These are phyloP conservation scores for Monascus purpureus DNA, from an alignment of 495 filamentous ascomycete genomes.

Conservation along the genomic window DNA sequence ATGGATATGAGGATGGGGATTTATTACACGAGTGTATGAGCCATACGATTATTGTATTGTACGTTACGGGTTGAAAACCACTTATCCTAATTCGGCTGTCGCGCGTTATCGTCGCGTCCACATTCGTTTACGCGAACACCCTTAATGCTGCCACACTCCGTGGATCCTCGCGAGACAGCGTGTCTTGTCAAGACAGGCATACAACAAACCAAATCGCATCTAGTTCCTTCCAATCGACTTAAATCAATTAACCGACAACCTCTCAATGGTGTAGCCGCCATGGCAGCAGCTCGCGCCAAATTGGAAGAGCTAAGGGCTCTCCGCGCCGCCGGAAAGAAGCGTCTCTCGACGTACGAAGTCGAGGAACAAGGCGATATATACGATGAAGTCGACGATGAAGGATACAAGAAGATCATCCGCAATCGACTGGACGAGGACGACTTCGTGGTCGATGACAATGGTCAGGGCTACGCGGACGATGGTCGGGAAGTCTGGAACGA, in stretches of 20 bases:
- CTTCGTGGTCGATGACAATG: constrained; percentile 93
- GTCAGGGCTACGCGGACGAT: constrained; percentile 89
- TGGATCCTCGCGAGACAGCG: too few relatives aligned
- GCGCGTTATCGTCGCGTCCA: neutral
- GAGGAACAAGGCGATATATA: constrained; percentile 75
- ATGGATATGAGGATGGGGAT: too few relatives aligned
- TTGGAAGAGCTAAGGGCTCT: constrained; percentile 75
- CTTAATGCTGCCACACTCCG: too few relatives aligned
- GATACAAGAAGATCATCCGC: constrained; percentile 90
- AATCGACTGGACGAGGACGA: constrained; percentile 85
- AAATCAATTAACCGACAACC: neutral
- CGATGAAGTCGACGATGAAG: constrained; percentile 93
- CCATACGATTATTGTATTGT: too few relatives aligned
- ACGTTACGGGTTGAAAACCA: too few relatives aligned
- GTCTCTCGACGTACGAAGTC: constrained; percentile 76
- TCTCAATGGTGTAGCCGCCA: constrained; percentile 9
- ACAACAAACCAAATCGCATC: neutral
- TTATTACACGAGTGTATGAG: too few relatives aligned
- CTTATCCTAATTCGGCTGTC: neutral
- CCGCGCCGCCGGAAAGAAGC: constrained; percentile 79
- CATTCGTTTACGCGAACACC: neutral
- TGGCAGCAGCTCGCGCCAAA: constrained; percentile 27
- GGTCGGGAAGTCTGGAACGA: constrained; percentile 95
- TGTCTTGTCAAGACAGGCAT: too few relatives aligned
- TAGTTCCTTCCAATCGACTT: neutral